Evolutionary conservation across 2,329 filamentous ascomycete species (phyloP).

Genomic region (Penicillium sp.): DNA sequence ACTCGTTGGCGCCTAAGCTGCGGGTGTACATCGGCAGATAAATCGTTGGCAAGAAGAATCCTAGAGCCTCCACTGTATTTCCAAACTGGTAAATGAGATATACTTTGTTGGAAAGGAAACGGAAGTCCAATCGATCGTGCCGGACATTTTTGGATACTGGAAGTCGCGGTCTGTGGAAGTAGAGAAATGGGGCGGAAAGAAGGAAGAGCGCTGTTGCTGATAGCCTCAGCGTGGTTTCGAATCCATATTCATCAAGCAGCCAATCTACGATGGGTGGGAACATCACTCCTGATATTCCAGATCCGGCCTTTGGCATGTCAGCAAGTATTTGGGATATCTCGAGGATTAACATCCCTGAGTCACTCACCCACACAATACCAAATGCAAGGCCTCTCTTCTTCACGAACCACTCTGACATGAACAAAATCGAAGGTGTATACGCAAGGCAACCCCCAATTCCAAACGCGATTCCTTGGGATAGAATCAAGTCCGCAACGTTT

Average conservation of each 20-base stretch:
- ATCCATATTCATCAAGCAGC: constrained; percentile 32
- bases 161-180: constrained; percentile 34
- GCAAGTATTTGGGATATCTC: neutral
- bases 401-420: constrained; percentile 56
- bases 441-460: constrained; percentile 49
- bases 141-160: constrained; percentile 19
- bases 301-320: constrained; percentile 26
- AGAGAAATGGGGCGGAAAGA: constrained; percentile 39
- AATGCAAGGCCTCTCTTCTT: constrained; percentile 52
- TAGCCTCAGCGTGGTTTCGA: constrained; percentile 27
- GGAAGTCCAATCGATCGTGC: constrained; percentile 31
- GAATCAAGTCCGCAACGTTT: constrained; percentile 42
- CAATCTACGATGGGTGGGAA: constrained; percentile 35
- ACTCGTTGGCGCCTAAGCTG: constrained; percentile 23
- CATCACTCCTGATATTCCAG: constrained; percentile 33
- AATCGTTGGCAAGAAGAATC: constrained; percentile 38
- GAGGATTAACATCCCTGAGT: neutral
- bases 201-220: constrained; percentile 37
- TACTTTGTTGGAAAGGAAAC: constrained; percentile 31
- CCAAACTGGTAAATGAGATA: constrained; percentile 41
- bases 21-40: constrained; percentile 36
- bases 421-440: constrained; percentile 50
- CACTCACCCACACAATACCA: constrained; percentile 49
- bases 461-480: constrained; percentile 42
- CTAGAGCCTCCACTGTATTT: constrained; percentile 37